Base-by-base conservation (phyloP, 208 protist genomes). In the Acanthamoeba divionensis region DNA sequence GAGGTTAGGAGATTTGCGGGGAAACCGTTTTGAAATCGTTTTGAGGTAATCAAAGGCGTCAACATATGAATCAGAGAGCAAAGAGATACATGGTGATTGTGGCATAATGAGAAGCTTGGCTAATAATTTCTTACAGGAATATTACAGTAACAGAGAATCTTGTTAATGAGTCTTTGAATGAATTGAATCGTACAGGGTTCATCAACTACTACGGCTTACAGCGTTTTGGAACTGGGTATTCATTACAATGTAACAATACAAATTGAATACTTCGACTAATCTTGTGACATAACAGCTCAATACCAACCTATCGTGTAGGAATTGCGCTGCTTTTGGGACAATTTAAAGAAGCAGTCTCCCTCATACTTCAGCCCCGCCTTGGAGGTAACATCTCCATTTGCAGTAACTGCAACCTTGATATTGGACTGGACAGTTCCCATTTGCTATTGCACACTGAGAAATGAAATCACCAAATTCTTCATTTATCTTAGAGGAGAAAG, bases 181-280 rank as follows among this genome's bases (percentile, higher is more conserved):
- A 87, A 10, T 44, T 87, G 21, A 41, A 41, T 38, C 24, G 38
- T 5, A 62, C 48, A 38, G 77, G 77, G 18, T 87, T 87, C n/a
- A 36, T 87, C 7, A 87, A 87, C 38, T 87, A 87, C 54, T 87
- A 67, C 21, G 77, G 77, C 3, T 57, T 87, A 7, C 77, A 87
- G 48, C 77, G 77, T n/a, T 87, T 87, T 36, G 77, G 77, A 6
- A 87, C 77, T n/a, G n/a, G n/a, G n/a, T n/a, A n/a, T n/a, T n/a
- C n/a, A n/a, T n/a, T n/a, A n/a, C n/a, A n/a, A n/a, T n/a, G n/a
- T n/a, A n/a, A n/a, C n/a, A n/a, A n/a, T n/a, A n/a, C n/a, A n/a
- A n/a, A n/a, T n/a, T n/a, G n/a, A n/a, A n/a, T n/a, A n/a, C n/a
- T n/a, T n/a, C n/a, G n/a, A n/a, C n/a, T n/a, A n/a, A n/a, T n/a